Base-by-base conservation (phyloP, 73 alveolate genomes). In the Urostyla sp. region DNA sequence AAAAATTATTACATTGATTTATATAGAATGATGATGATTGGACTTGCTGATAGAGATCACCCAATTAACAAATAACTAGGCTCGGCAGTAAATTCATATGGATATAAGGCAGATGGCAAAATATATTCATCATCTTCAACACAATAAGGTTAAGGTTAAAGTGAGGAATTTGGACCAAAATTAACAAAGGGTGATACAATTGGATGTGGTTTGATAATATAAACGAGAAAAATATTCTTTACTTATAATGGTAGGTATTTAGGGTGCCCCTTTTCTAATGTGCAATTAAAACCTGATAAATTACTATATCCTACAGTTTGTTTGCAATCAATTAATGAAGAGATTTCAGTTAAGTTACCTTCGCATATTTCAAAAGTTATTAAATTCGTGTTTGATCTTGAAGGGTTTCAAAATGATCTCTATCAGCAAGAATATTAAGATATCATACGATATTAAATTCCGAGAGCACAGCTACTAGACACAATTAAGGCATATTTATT, bases 161-260 rank as follows among this genome's bases (percentile, higher is more conserved):
- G 90, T 24, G 85, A 50, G 32, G 95, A 82, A 36, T 94, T 81
- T 81, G 92, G 96, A 13, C 94, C 88, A 66, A 91, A 90, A 48
- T 91, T 78, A 32, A 85, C 72, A 6, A 76, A 88, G 53, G 80
- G 83, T 20, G 97, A 91, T 81, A 79, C 84, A 24, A 75, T 94
- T 35, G 98, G 98, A 8, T 90, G 97, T 60, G 98, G 98, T 10
- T 59, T 85, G 60, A 66, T 83, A 51, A 84, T 88, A 31, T 59
- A 63, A 24, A 76, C 82, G 48, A 90, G 85, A 74, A 55, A 89
- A 43, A 91, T 94, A 38, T 94, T 94, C 77, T 94, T 61, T 80
- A 94, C 98, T 34, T 51, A 57, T 56, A 94, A 94, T 76, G 98
- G 98, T 57, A 79, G 88, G 75, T 91, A 84, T 77, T 44, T 94